A percentile compares a stretch with the other conserved stretches of the same genome.
Evolutionary conservation across 352 stramenopile genomes (phyloP).

Genomic region (Pelagophyceae sp.): DNA sequence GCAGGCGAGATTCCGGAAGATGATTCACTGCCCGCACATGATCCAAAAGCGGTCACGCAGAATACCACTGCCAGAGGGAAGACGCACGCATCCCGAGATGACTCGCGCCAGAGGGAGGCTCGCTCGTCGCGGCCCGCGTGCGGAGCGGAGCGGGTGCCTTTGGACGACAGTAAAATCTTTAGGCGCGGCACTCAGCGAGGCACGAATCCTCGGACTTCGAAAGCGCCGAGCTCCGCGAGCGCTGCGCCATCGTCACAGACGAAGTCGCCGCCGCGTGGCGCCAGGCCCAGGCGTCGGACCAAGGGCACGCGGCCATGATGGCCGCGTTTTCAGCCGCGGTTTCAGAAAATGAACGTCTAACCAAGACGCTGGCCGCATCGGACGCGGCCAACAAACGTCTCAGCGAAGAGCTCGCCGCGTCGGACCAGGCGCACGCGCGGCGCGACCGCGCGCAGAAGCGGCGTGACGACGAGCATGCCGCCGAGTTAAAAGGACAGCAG

Average conservation of each 20-base stretch:
- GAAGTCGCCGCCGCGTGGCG: neutral
- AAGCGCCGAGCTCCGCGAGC: neutral
- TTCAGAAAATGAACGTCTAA: neutral
- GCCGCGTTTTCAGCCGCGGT: neutral
- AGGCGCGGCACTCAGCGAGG: neutral
- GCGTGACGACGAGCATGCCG: neutral
- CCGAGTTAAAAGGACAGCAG: neutral
- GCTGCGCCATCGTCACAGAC: neutral
- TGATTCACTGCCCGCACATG: too few relatives aligned
- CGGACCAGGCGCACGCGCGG: too few relatives aligned
- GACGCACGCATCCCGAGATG: too few relatives aligned
- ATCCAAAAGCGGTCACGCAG: too few relatives aligned
- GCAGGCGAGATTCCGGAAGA: too few relatives aligned
- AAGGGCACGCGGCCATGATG: neutral
- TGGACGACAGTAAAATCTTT: too few relatives aligned
- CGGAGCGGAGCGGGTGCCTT: too few relatives aligned
- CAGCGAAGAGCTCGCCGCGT: neutral
- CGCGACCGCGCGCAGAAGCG: neutral
- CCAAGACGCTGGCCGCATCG: neutral
- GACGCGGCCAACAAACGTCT: neutral
- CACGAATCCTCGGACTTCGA: neutral
- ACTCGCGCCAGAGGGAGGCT: too few relatives aligned
- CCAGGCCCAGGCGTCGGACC: neutral
- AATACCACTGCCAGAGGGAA: too few relatives aligned
- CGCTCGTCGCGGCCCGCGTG: too few relatives aligned